Conservation (phyloP, 2,329 filamentous ascomycete species). For the Ascosphaera apis region DNA sequence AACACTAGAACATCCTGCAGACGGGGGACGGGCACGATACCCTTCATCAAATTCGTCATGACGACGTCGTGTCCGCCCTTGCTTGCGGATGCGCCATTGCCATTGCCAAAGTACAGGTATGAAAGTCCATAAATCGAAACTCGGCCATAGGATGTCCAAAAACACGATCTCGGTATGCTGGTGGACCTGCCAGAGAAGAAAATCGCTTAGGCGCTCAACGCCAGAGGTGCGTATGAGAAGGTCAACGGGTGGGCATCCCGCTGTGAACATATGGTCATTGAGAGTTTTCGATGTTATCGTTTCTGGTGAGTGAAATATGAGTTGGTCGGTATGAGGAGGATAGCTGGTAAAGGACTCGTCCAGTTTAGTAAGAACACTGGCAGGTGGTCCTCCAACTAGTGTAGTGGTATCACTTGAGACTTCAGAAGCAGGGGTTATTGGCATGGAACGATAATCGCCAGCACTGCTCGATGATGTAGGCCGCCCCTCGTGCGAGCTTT, state of each 20-base stretch:
- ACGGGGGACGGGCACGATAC: slow-evolving; percentile 3
- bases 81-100: slow-evolving; percentile 42
- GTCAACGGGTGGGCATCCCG: slow-evolving; percentile 65
- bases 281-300: slow-evolving; percentile 65
- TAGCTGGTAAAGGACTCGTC: slow-evolving; percentile 6
- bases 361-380: slow-evolving; percentile 8
- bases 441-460: slow-evolving; percentile 11
- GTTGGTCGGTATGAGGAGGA: slow-evolving; percentile 8
- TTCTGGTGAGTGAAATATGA: slow-evolving; percentile 50
- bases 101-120: slow-evolving; percentile 82
- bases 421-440: too few relatives aligned
- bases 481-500: slow-evolving; percentile 7
- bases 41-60: background rate
- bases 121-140: slow-evolving; percentile 87
- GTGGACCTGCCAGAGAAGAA: slow-evolving; percentile 98
- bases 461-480: slow-evolving; percentile 1
- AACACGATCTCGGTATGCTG: slow-evolving; percentile 84
- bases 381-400: slow-evolving; percentile 14
- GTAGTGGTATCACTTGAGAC: slow-evolving; percentile 33
- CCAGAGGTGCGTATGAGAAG: slow-evolving; percentile 81
- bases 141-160: slow-evolving; percentile 77
- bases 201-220: slow-evolving; percentile 80
- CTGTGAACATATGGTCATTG: slow-evolving; percentile 69
- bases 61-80: slow-evolving; percentile 6
- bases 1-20: too few relatives aligned